These are phyloP conservation scores for Lycium barbarum DNA, from an alignment of 257 asterid species.

Conservation along the genomic window DNA sequence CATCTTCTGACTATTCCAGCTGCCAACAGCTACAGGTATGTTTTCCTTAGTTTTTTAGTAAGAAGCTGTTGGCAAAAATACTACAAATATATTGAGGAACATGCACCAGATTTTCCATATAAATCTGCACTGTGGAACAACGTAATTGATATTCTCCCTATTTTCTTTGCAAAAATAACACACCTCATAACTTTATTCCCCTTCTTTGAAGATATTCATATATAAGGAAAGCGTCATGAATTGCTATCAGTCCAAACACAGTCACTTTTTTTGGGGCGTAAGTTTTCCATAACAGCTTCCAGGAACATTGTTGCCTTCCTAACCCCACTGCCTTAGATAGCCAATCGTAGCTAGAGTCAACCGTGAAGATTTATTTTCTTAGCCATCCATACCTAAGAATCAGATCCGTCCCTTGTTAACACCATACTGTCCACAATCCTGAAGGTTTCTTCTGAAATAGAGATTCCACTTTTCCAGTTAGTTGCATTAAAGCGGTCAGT, in stretches of 20 bases:
- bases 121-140: too few species aligned
- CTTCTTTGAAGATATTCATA: constrained; percentile 1
- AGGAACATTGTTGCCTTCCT: neutral
- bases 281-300: neutral
- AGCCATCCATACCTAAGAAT: neutral
- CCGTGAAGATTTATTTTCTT: neutral
- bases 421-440: neutral
- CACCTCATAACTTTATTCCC: neutral
- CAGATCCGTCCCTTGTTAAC: neutral
- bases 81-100: too few species aligned
- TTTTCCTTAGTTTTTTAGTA: too few species aligned
- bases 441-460: constrained; percentile 11
- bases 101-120: too few species aligned
- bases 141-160: too few species aligned
- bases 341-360: constrained; percentile 2
- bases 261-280: neutral
- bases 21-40: too few species aligned
- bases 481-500: neutral
- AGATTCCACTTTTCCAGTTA: neutral
- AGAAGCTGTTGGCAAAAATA: too few species aligned
- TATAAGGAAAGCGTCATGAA: neutral
- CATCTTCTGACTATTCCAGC: too few species aligned
- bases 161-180: neutral
- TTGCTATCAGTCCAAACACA: neutral
- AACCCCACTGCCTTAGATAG: neutral